Evolutionary conservation across 192 early-diverging fungal species (phyloP).

Genomic region (Backusella parvicylindrica): DNA sequence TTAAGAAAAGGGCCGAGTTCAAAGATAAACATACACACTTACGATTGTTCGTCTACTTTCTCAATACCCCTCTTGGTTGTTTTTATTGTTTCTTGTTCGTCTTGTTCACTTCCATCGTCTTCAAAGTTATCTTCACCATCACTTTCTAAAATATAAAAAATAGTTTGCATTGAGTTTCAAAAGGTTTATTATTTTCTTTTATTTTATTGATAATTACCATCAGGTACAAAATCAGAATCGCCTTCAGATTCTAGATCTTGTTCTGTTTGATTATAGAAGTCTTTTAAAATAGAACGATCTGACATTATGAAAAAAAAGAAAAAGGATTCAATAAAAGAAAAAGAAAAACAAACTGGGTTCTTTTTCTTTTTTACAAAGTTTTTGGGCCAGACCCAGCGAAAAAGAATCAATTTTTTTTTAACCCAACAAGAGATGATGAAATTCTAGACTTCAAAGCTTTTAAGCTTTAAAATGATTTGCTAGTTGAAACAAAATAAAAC

Average conservation of each 20-base stretch:
- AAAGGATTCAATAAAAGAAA: background rate
- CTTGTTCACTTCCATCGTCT: constrained; percentile 9
- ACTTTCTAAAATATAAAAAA: background rate
- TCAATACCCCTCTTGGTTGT: background rate
- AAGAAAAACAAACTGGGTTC: background rate
- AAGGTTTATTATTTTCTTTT: background rate
- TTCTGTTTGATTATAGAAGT: constrained; percentile 5
- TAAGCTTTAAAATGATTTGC: too few relatives aligned
- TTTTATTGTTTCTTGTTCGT: constrained; percentile 1
- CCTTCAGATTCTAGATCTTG: constrained; percentile 9
- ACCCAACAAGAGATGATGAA: too few relatives aligned
- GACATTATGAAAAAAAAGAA: background rate
- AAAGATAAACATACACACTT: background rate
- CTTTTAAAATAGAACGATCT: background rate
- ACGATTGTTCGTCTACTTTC: background rate
- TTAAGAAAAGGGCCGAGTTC: background rate
- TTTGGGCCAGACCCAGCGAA: background rate
- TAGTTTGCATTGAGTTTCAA: background rate
- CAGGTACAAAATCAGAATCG: constrained; percentile 25
- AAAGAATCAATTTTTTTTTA: background rate
- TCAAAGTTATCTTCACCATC: background rate
- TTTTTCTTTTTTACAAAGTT: background rate
- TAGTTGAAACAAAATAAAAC: too few relatives aligned
- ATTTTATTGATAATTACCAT: constrained; percentile 9
- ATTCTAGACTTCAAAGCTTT: too few relatives aligned